phyloP scores from a whole-genome alignment of 208 protist species.

The Vickermania ingenoplastis region DNA sequence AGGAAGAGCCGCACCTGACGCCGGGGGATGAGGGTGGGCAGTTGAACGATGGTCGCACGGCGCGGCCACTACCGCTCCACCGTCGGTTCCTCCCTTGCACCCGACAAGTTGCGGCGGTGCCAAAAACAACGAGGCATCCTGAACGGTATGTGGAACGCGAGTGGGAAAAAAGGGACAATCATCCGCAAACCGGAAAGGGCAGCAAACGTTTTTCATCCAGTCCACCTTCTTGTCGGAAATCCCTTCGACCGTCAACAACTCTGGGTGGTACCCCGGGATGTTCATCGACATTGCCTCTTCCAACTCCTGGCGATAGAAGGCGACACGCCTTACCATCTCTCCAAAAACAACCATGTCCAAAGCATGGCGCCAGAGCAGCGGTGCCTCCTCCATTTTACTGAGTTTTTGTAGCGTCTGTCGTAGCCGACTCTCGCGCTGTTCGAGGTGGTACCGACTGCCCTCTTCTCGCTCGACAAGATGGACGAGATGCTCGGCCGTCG shows the following conservation, averaged over 20 bases:
- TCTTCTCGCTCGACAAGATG: slow-evolving; percentile 11
- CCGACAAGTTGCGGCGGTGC: too few relatives aligned
- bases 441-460: slow-evolving; percentile 1
- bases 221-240: slow-evolving; percentile 14
- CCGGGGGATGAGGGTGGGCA: not conserved
- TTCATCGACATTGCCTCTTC: slow-evolving; percentile 17
- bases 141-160: not conserved
- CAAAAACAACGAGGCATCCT: not conserved
- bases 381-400: slow-evolving; percentile 9
- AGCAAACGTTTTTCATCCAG: slow-evolving; percentile 20
- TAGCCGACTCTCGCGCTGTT: slow-evolving; percentile 9
- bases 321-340: slow-evolving; percentile 23
- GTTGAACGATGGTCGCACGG: too few relatives aligned
- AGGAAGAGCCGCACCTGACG: not conserved
- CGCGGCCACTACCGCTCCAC: too few relatives aligned
- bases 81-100: too few relatives aligned
- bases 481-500: slow-evolving; percentile 9
- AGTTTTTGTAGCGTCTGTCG: slow-evolving; percentile 16
- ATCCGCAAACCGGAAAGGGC: slow-evolving; percentile 28
- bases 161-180: slow-evolving; percentile 29
- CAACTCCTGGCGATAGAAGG: slow-evolving; percentile 31
- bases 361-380: slow-evolving; percentile 11
- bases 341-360: slow-evolving; percentile 15
- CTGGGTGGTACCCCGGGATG: slow-evolving; percentile 15
- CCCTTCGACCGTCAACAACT: not conserved